Evolutionary conservation across 2,329 filamentous ascomycete species (phyloP).

Genomic region (Ceratocystis ficicola): DNA sequence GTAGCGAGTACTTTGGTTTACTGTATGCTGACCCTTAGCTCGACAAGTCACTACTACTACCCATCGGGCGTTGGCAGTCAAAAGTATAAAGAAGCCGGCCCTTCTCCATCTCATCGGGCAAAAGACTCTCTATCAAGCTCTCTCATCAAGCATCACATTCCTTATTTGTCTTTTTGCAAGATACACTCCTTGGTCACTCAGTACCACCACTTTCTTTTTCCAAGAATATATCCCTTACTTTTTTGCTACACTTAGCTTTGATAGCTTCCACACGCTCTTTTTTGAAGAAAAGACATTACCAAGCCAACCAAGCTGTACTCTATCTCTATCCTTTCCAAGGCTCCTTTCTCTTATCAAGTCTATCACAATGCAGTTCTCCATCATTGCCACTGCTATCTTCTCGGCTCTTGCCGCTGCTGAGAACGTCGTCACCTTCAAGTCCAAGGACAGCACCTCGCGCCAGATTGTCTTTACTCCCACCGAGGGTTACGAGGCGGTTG

Average conservation of each 20-base stretch:
- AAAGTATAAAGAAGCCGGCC: slow-evolving; percentile 1
- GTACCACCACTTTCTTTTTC: slow-evolving; percentile 13
- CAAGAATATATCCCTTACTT: neutral
- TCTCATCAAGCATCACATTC: slow-evolving; percentile 14
- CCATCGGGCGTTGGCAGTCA: no score
- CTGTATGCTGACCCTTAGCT: neutral
- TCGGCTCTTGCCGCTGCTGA: slow-evolving; percentile 36
- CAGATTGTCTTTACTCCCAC: slow-evolving; percentile 39
- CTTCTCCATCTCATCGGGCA: neutral
- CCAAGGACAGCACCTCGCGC: slow-evolving; percentile 41
- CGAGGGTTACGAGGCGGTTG: slow-evolving; percentile 30
- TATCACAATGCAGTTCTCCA: slow-evolving; percentile 21
- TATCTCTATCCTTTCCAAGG: neutral
- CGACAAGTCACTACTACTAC: neutral
- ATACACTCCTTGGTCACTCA: slow-evolving; percentile 5
- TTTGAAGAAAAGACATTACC: slow-evolving; percentile 12
- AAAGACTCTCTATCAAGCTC: neutral
- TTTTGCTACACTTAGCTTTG: slow-evolving; percentile 6
- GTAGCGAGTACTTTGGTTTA: neutral
- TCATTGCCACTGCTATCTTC: slow-evolving; percentile 35
- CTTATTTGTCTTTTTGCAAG: slow-evolving; percentile 18
- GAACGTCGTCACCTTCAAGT: slow-evolving; percentile 46
- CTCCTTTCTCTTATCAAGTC: neutral
- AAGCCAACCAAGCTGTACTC: neutral
- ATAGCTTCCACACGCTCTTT: neutral